Conservation (phyloP, 2,329 filamentous ascomycete species). For the Gremmenia infestans region DNA sequence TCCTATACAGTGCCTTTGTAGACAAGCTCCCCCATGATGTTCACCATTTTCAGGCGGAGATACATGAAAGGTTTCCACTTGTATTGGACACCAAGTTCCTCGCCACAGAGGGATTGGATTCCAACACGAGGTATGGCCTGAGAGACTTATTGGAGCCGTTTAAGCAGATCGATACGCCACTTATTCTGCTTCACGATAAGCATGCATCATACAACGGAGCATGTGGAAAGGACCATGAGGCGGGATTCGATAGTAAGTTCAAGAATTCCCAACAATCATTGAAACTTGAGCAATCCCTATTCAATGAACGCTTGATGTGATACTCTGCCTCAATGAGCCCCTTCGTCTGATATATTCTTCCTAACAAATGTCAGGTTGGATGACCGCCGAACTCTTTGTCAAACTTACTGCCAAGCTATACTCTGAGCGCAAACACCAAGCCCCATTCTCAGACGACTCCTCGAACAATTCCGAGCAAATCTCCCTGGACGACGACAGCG, state of each 20-base stretch:
- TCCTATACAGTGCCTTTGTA: conserved; percentile 59
- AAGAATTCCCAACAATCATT: background rate
- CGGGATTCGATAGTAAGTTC: conserved; percentile 54
- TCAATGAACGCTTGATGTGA: background rate
- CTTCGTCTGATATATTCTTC: no score
- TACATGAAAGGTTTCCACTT: conserved; percentile 43
- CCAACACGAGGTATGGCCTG: conserved; percentile 40
- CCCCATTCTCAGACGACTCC: background rate
- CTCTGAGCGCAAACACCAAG: conserved; percentile 12
- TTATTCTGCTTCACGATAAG: conserved; percentile 31
- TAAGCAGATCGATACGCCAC: conserved; percentile 36
- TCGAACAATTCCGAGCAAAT: background rate
- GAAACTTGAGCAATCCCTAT: background rate
- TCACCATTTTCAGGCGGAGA: conserved; percentile 44
- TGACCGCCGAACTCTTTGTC: conserved; percentile 39
- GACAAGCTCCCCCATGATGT: conserved; percentile 49
- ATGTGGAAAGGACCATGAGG: conserved; percentile 42
- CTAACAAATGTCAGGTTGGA: conserved; percentile 30
- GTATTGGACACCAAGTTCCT: conserved; percentile 60
- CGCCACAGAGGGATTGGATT: conserved; percentile 32
- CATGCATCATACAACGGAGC: conserved; percentile 26
- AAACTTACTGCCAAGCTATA: conserved; percentile 28
- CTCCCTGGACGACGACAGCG: background rate
- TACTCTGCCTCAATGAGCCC: no score
- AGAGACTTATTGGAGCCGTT: conserved; percentile 44